Percentiles rank a stretch among this genome's conserved stretches.
These are phyloP conservation scores for Domatiomyces globalis DNA, from an alignment of 2,329 filamentous ascomycete species.

Conservation along the genomic window DNA sequence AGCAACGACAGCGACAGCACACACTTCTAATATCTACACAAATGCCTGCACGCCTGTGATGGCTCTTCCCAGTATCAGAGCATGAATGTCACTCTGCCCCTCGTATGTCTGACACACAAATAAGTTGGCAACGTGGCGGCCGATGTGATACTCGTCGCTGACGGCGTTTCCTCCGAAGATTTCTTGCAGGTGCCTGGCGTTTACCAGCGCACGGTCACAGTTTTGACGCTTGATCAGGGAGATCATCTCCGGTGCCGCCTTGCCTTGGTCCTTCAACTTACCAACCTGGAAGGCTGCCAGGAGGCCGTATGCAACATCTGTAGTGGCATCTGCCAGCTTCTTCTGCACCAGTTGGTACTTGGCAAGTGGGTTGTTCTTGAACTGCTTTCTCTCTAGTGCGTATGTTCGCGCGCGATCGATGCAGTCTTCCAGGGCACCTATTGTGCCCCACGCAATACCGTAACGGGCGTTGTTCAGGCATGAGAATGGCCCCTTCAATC, in stretches of 20 bases:
- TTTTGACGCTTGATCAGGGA: slow-evolving; percentile 94
- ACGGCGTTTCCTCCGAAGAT: slow-evolving; percentile 97
- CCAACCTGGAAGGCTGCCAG: slow-evolving; percentile 82
- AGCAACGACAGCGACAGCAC: neutral
- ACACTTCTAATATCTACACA: slow-evolving; percentile 32
- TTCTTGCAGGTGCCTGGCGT: slow-evolving; percentile 73
- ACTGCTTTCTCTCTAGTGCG: slow-evolving; percentile 84
- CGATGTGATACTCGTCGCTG: slow-evolving; percentile 92
- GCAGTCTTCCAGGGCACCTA: slow-evolving; percentile 88
- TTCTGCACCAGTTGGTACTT: slow-evolving; percentile 97
- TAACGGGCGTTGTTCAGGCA: slow-evolving; percentile 89
- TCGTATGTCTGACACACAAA: slow-evolving; percentile 98
- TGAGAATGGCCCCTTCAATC: slow-evolving; percentile 74
- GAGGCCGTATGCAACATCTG: slow-evolving; percentile 83
- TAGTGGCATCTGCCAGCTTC: slow-evolving; percentile 85
- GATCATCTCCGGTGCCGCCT: slow-evolving; percentile 88
- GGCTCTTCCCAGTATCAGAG: slow-evolving; percentile 52
- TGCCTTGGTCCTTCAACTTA: slow-evolving; percentile 80
- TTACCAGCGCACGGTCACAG: slow-evolving; percentile 74
- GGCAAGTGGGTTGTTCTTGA: slow-evolving; percentile 86
- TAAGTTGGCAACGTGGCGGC: slow-evolving; percentile 84
- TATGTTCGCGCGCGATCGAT: slow-evolving; percentile 69
- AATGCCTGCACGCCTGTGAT: slow-evolving; percentile 70
- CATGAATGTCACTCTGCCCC: slow-evolving; percentile 94
- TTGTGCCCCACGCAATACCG: slow-evolving; percentile 85